These are phyloP conservation scores for Casaregolazyma suthepensis DNA, from an alignment of 1,139 yeast species.

Conservation along the genomic window DNA sequence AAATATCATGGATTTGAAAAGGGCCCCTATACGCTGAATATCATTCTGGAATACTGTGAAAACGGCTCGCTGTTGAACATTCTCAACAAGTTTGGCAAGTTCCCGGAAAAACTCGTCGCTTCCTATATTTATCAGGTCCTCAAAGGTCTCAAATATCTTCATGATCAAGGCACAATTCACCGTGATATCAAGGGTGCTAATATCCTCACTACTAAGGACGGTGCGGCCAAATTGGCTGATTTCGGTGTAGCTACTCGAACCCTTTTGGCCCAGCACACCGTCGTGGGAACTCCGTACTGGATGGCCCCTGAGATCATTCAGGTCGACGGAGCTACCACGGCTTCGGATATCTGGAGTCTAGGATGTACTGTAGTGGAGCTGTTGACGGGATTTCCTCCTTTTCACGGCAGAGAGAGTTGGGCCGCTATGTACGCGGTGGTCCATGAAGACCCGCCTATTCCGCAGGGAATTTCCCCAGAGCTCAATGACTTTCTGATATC, in stretches of 20 bases:
- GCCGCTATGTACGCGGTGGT: constrained; percentile 92
- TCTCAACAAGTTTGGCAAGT: constrained; percentile 47
- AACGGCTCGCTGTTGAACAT: constrained; percentile 78
- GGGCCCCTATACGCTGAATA: constrained; percentile 58
- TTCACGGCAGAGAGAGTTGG: constrained; percentile 73
- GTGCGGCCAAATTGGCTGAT: constrained; percentile 65
- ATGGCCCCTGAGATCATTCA: constrained; percentile 81
- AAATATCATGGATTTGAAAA: constrained; percentile 85
- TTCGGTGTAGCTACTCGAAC: constrained; percentile 57
- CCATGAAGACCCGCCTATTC: constrained; percentile 76
- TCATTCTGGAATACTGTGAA: constrained; percentile 70
- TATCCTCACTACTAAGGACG: constrained; percentile 54
- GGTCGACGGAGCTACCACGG: constrained; percentile 79
- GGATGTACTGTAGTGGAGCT: constrained; percentile 92
- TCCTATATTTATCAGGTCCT: constrained; percentile 65
- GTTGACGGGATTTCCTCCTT: constrained; percentile 83
- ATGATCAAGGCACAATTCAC: constrained; percentile 80
- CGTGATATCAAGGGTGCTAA: constrained; percentile 79
- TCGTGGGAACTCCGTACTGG: constrained; percentile 75
- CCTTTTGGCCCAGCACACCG: constrained; percentile 20
- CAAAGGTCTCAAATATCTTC: constrained; percentile 62
- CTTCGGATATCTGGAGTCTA: constrained; percentile 71
- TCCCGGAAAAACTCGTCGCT: constrained; percentile 56
- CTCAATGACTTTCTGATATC: constrained; percentile 55
- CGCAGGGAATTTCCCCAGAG: constrained; percentile 47